Base-by-base conservation (phyloP, 2,329 filamentous ascomycete genomes). In the Chaetomiaceae sp. region DNA sequence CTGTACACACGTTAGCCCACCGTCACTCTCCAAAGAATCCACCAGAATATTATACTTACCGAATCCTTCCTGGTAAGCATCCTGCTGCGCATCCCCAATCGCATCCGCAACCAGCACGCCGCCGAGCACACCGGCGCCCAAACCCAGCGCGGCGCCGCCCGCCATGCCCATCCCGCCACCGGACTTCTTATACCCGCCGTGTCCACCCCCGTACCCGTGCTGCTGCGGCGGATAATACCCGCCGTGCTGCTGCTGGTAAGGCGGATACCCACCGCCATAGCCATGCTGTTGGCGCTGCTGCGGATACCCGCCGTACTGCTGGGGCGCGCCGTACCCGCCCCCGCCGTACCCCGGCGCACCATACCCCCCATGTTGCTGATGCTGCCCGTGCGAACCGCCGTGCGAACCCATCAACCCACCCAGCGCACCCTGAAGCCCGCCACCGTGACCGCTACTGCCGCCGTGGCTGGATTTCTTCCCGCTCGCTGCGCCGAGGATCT, bases 41-140 rank as follows among this genome's bases (percentile, higher is more conserved):
- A 32, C 11, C 25, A 3, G 4, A 8, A 37, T 27, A 37, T 10
- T 14, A 18, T 11, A 65, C 62, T 60, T 42, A 65, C 62, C 38
- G 55, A 78, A 74, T 4, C 76, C 78, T 16, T 80, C 67, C 18
- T 78, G 61, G 61, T 82, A 85, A 27, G 80, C 78, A 5, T 81
- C 74, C 55, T 85, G 71, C 59, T 87, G 70, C 42, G 78, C 67
- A 56, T 85, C 80, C 51, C 87, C 72, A 46, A 91, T 75, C 1
- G 85, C 84, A 64, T 86, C 76, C 2, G 78, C 85, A 29, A 95
- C 69, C 63, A 95, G 57, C 57, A 82, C 80, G 51, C 90, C 90
- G 61, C 90, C 91, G 1, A 96, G 63, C 66, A 96, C 65, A 68
- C 90, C 90, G 58, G 86, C 90, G 61, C 90, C 90, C 4, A 89